Conservation (phyloP, 2,329 filamentous ascomycete species). For the Pochonia chlamydosporia region DNA sequence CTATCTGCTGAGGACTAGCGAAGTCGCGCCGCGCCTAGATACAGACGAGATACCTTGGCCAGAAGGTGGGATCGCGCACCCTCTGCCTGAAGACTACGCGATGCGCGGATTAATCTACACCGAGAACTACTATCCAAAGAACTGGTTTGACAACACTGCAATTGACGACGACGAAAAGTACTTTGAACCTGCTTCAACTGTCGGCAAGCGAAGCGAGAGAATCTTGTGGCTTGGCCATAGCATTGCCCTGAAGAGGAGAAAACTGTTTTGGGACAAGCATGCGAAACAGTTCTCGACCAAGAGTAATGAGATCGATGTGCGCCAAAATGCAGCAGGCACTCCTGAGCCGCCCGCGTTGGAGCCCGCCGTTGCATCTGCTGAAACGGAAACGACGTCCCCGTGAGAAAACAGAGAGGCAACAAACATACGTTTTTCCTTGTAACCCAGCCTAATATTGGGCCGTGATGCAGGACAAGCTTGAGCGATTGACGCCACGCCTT, state of each 20-base stretch:
- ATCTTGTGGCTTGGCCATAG: slow-evolving; percentile 52
- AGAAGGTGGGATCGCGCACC: slow-evolving; percentile 38
- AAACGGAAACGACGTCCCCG: too few species aligned
- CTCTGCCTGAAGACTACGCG: slow-evolving; percentile 64
- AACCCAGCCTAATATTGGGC: too few species aligned
- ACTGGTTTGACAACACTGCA: slow-evolving; percentile 53
- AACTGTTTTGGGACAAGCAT: slow-evolving; percentile 38
- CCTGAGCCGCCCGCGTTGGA: too few species aligned
- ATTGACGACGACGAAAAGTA: slow-evolving; percentile 64
- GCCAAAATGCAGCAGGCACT: not conserved
- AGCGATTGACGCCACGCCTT: too few species aligned
- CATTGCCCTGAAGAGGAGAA: slow-evolving; percentile 36
- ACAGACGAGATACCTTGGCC: slow-evolving; percentile 40
- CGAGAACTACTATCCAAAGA: slow-evolving; percentile 49
- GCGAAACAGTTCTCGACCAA: slow-evolving; percentile 27
- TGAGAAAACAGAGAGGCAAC: too few species aligned
- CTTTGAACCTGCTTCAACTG: slow-evolving; percentile 56
- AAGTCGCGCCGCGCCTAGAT: slow-evolving; percentile 30
- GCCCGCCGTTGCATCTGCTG: not conserved
- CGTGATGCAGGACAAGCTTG: too few species aligned
- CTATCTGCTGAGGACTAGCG: slow-evolving; percentile 19
- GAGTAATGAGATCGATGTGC: not conserved
- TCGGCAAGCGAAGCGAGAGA: slow-evolving; percentile 49
- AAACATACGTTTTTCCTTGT: too few species aligned
- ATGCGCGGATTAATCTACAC: slow-evolving; percentile 59